Base-by-base conservation (phyloP, 2,329 filamentous ascomycete genomes). In the Coniochaeta hoffmannii region DNA sequence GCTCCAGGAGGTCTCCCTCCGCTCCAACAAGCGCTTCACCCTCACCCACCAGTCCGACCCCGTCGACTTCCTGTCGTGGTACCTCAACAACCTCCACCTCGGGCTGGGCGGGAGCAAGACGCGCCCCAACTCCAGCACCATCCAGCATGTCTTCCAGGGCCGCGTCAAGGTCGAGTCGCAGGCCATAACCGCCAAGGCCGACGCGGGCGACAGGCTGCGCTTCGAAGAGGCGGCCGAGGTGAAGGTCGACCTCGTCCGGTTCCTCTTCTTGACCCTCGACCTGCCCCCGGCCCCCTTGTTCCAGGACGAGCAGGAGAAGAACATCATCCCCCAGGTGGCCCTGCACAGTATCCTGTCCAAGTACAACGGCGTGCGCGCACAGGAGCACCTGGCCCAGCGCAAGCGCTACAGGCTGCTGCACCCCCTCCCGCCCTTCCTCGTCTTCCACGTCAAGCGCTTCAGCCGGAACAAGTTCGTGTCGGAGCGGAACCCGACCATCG, bases 371-470 rank as follows among this genome's bases (percentile, higher is more conserved):
- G 74, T 89, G 44, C 85, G 83, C 36, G 86, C 90, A 0, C 93
- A 96, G 68, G 94, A 99, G 67, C 90, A 93, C 66, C 83, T 93
- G 63, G 88, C 91, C 54, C 89, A 93, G 64, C 86, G 94, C 60
- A 88, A 93, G 64, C 87, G 94, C 32, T 97, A 97, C 73, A 85
- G 93, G 15, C 79, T 99, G 4, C 75, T 96, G 50, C 92, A 96
- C 65, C 94, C 94, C 0, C 79, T 99, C 0, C 94, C 94, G 0
- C 93, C 92, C 0, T 97, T 88, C 68, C 83, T 99, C 17, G 77
- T 94, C 54, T 90, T 99, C 74, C 93, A 99, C 75, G 87, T 97
- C 75, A 97, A 97, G 76, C 90, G 94, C 63, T 99, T 99, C 79
- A 90, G 87, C 62, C 86, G 88, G 62, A 99, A 99, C 77, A 96